Evolutionary conservation across 2,329 filamentous ascomycete species (phyloP).

Genomic region (Lecanicillium sp.): DNA sequence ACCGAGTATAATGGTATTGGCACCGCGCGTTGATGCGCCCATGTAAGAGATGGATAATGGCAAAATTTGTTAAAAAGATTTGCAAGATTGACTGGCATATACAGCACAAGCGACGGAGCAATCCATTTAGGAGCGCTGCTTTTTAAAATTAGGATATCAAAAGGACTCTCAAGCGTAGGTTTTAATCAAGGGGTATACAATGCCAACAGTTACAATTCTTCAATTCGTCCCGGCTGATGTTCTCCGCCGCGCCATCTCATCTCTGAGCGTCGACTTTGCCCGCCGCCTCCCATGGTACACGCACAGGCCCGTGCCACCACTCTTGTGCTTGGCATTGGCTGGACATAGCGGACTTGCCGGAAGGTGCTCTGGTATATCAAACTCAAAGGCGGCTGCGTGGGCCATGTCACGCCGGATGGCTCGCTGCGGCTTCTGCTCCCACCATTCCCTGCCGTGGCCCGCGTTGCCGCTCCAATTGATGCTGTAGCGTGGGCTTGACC

Average conservation of each 20-base stretch:
- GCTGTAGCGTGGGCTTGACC: slow-evolving; percentile 12
- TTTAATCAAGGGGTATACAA: too few species aligned
- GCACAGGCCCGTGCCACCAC: slow-evolving; percentile 39
- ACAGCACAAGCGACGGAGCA: too few species aligned
- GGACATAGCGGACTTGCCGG: slow-evolving; percentile 45
- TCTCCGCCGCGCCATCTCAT: slow-evolving; percentile 7
- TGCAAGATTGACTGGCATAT: too few species aligned
- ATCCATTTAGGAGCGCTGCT: too few species aligned
- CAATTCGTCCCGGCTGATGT: too few species aligned
- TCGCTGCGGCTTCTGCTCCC: slow-evolving; percentile 21
- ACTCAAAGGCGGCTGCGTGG: slow-evolving; percentile 28
- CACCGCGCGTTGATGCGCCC: too few species aligned
- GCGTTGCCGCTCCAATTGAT: slow-evolving; percentile 15
- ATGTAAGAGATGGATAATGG: too few species aligned
- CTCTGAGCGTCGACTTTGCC: slow-evolving; percentile 8
- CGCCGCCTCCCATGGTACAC: slow-evolving; percentile 39
- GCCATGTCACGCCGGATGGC: slow-evolving; percentile 13
- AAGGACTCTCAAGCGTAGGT: too few species aligned
- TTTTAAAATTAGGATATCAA: too few species aligned
- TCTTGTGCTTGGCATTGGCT: slow-evolving; percentile 34
- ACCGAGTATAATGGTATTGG: slow-evolving; percentile 3
- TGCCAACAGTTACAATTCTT: too few species aligned
- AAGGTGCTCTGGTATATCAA: slow-evolving; percentile 43
- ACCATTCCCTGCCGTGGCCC: slow-evolving; percentile 25
- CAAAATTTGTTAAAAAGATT: too few species aligned